phyloP scores from a whole-genome alignment of 805 yeast species.

The Monosporozyma aquatica region DNA sequence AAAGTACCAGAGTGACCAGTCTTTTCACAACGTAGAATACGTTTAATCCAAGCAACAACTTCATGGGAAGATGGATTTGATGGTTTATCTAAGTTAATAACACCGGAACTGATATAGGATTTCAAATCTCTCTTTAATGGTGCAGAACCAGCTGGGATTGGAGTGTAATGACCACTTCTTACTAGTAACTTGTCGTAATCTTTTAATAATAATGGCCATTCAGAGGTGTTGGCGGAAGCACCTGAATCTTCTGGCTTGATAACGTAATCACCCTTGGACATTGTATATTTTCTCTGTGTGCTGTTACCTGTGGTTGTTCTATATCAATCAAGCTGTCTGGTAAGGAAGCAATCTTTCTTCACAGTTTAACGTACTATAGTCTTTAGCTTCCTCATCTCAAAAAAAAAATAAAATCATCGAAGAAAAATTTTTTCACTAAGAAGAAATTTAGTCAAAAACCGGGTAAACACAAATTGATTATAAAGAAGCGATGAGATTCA shows the following conservation, averaged over 20 bases:
- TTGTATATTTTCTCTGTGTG: constrained; percentile 13
- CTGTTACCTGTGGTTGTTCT: no score
- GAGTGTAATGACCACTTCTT: constrained; percentile 95
- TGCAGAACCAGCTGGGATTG: constrained; percentile 90
- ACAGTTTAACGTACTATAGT: no score
- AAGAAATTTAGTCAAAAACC: neutral
- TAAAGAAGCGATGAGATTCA: no score
- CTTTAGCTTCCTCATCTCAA: constrained; percentile 3
- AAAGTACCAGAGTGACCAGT: constrained; percentile 99
- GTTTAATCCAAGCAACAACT: constrained; percentile 98
- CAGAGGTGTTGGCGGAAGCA: constrained; percentile 77
- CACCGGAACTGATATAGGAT: constrained; percentile 87
- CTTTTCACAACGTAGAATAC: constrained; percentile 90
- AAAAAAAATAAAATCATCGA: neutral
- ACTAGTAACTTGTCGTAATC: constrained; percentile 90
- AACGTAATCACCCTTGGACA: constrained; percentile 56
- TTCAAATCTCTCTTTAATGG: constrained; percentile 92
- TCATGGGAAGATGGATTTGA: constrained; percentile 98
- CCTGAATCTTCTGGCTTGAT: constrained; percentile 82
- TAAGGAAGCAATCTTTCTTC: no score
- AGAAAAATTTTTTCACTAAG: neutral
- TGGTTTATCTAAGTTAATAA: constrained; percentile 94
- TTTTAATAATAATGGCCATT: constrained; percentile 92
- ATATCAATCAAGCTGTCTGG: no score
- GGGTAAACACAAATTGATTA: no score